Evolutionary conservation across 1,139 yeast genomes (phyloP), one percentile per base, ranked within the genome.

Genomic region (Geotrichum armillariae): DNA sequence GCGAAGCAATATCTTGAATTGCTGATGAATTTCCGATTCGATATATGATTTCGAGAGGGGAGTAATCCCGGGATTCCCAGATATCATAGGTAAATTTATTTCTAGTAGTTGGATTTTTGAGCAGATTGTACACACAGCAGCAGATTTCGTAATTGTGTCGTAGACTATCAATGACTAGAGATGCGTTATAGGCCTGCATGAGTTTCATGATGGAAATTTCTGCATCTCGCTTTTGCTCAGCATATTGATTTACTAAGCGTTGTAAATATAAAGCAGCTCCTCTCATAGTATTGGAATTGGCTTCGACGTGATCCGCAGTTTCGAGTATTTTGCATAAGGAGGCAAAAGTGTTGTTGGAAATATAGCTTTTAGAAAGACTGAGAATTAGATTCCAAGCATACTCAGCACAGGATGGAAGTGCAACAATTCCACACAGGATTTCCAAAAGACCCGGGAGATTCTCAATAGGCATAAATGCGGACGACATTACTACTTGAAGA

Each of bases 391-490:
- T 69, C 70, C 77, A 72, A 0, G 77, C 68, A n/a, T 66, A 50
- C 3, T 66, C 68, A n/a, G 67, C 64, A 29, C 77, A 65, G 0
- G 67, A 61, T 4, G 17, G 71, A 14, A 25, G 39, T 16, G 23
- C 47, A 9, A 41, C 59, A 0, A 80, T 76, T 2, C 78, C 77
- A 51, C 85, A 77, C 4, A 83, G 59, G 11, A 80, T 71, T 40
- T 71, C 73, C 3, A 82, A 60, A 1, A 74, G 66, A 18, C 68
- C 67, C 46, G 64, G 64, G 32, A 79, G 61, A 32, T 67, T 63
- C 1, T 66, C 59, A 9, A 66, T 54, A 0, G 87, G 85, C 2
- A 82, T 61, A 29, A 66, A 62, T 0, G 84, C 82, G 56, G 71
- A 76, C 0, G 74, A 60, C 44, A 78, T 68, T 3, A 78, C 67